Evolutionary conservation across 2,329 filamentous ascomycete genomes (phyloP).

Genomic region (Aureobasidium sp.): DNA sequence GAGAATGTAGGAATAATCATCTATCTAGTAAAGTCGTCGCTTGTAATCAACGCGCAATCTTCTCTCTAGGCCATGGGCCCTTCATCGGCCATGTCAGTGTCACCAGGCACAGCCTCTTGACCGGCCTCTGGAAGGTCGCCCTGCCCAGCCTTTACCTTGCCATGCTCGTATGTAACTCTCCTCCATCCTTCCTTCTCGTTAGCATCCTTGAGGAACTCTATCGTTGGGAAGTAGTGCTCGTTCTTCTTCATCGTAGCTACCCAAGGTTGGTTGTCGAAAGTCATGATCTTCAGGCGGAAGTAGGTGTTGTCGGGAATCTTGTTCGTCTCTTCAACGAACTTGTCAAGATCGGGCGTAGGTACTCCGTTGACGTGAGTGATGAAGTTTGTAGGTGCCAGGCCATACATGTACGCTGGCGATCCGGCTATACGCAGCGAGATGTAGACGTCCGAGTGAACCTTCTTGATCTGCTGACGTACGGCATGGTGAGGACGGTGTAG

Average conservation of each 20-base stretch:
- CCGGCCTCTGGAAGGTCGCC: constrained; percentile 23
- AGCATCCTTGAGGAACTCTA: constrained; percentile 56
- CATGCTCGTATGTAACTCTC: constrained; percentile 49
- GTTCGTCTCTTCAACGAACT: constrained; percentile 73
- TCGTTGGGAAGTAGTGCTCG: constrained; percentile 80
- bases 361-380: constrained; percentile 92
- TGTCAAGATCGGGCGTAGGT: constrained; percentile 71
- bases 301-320: constrained; percentile 96
- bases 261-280: constrained; percentile 97
- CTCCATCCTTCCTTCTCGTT: constrained; percentile 49
- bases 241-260: constrained; percentile 99
- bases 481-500: constrained; percentile 92
- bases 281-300: constrained; percentile 94
- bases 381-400: constrained; percentile 92
- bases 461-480: constrained; percentile 93
- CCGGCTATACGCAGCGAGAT: constrained; percentile 80
- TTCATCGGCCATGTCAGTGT: constrained; percentile 11
- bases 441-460: constrained; percentile 93
- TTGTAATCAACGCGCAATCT: no score
- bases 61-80: neutral
- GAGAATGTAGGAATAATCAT: neutral
- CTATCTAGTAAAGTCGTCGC: neutral
- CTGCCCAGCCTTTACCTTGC: constrained; percentile 30
- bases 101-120: constrained; percentile 4
- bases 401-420: constrained; percentile 81